These are phyloP conservation scores for Russula ochroleuca DNA, from an alignment of 768 basidiomycete species.

Conservation along the genomic window DNA sequence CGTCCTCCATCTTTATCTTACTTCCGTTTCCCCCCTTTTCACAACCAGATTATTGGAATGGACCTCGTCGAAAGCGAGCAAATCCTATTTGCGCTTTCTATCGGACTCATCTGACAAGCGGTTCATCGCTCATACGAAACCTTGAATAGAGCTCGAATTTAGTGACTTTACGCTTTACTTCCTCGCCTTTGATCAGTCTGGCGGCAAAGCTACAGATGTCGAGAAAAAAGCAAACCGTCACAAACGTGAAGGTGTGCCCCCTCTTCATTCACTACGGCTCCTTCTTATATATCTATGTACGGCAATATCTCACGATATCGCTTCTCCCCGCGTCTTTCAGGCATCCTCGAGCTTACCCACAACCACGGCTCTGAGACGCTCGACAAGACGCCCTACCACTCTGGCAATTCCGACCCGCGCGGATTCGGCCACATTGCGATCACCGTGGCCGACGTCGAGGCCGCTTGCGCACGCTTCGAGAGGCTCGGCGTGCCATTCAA, in stretches of 20 bases:
- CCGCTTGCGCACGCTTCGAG: slow-evolving; percentile 81
- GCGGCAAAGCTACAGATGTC: slow-evolving; percentile 44
- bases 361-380: slow-evolving; percentile 91
- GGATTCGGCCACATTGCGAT: slow-evolving; percentile 90
- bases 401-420: slow-evolving; percentile 78
- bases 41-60: slow-evolving; percentile 34
- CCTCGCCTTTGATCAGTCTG: slow-evolving; percentile 70
- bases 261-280: background rate
- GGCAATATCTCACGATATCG: background rate
- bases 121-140: background rate
- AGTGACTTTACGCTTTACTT: slow-evolving; percentile 77
- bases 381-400: slow-evolving; percentile 75
- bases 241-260: slow-evolving; percentile 58
- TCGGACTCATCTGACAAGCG: background rate
- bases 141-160: slow-evolving; percentile 46
- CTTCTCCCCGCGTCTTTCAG: slow-evolving; percentile 35
- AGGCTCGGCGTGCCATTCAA: slow-evolving; percentile 76
- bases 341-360: slow-evolving; percentile 78
- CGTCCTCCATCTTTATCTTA: background rate
- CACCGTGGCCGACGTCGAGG: slow-evolving; percentile 75
- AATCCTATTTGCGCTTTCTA: background rate
- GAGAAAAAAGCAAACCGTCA: slow-evolving; percentile 50
- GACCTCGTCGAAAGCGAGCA: slow-evolving; percentile 32
- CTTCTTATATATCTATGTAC: background rate
- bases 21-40: background rate